These are phyloP conservation scores for Xylaria hypoxylon DNA, from an alignment of 2,329 filamentous ascomycete species.

Conservation along the genomic window DNA sequence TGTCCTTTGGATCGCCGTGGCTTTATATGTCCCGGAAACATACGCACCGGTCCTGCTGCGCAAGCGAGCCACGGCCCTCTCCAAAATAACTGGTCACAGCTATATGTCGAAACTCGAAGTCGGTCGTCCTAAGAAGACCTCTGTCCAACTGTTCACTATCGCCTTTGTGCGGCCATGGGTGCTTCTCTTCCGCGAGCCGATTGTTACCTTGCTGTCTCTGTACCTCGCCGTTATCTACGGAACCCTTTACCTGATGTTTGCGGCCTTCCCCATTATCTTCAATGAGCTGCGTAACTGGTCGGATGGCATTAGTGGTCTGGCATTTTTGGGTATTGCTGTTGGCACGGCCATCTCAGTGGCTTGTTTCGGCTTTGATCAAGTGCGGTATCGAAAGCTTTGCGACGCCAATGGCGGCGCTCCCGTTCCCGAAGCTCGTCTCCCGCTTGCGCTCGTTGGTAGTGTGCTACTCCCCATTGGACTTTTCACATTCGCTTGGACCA, in stretches of 20 bases:
- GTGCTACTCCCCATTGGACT: slow-evolving; percentile 72
- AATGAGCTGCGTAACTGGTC: slow-evolving; percentile 69
- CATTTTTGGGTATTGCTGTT: slow-evolving; percentile 76
- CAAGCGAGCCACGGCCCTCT: slow-evolving; percentile 63
- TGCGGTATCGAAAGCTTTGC: slow-evolving; percentile 61
- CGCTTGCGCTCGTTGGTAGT: slow-evolving; percentile 70
- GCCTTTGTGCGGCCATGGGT: slow-evolving; percentile 74
- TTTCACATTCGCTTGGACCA: slow-evolving; percentile 78
- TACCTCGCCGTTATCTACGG: slow-evolving; percentile 74
- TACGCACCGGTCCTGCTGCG: slow-evolving; percentile 70
- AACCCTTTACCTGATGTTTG: slow-evolving; percentile 70
- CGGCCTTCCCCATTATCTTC: slow-evolving; percentile 75
- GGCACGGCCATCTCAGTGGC: slow-evolving; percentile 71
- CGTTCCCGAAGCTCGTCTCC: slow-evolving; percentile 74
- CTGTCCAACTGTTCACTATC: slow-evolving; percentile 65
- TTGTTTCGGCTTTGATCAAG: slow-evolving; percentile 68
- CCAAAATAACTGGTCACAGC: slow-evolving; percentile 64
- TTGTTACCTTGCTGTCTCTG: slow-evolving; percentile 72
- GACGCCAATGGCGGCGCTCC: slow-evolving; percentile 64
- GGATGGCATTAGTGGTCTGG: slow-evolving; percentile 68
- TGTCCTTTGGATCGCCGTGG: slow-evolving; percentile 66
- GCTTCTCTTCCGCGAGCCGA: slow-evolving; percentile 76
- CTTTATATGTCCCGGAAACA: slow-evolving; percentile 68
- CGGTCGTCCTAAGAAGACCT: slow-evolving; percentile 55
- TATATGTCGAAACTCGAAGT: slow-evolving; percentile 66